Evolutionary conservation across 2,329 filamentous ascomycete genomes (phyloP), one percentile per base, ranked within the genome.

Genomic region (Coniochaeta sp.): DNA sequence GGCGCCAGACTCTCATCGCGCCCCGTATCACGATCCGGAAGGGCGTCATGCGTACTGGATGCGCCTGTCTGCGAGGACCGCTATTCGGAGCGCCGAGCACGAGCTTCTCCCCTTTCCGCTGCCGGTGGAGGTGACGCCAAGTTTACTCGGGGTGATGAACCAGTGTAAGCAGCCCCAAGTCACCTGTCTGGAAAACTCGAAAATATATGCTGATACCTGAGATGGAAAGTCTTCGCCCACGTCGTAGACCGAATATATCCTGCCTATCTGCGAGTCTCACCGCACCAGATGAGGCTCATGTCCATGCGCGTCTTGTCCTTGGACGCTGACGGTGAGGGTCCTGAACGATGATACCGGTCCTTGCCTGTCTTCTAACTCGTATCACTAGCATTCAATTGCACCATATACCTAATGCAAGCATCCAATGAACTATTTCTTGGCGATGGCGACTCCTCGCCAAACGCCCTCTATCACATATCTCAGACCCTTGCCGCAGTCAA

Each of bases 401-500:
- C 58, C 19, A 47, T 68, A 2, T 58, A 62, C 1, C 52, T 67
- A 26, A 69, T 68, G 65, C 57, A 65, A 54, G 64, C 67, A 12
- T 65, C 58, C 47, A 69, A 68, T 42, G 67, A 66, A 40, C 54
- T 65, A 16, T 63, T 65, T 32, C 44, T 60, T 28, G 50, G 47
- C 6, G 38, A 57, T 24, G 62, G 60, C 24, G 44, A 30, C 22
- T 55, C 26, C 62, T 65, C 61, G 2, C 59, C 61, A 6, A 58
- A 57, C 54, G 62, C 65, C 12, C 44, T 70, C 38, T 60, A 65
- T 54, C 64, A 68, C 47, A 62, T 70, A 34, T 65, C 64, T 17
- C 58, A 62, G 44, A 63, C 67, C 1, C 65, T 70, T 44, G 52
- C 58, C 12, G 61, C 62, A 14, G 58, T 71, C 26, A 68, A 65